Evolutionary conservation across 2,329 filamentous ascomycete genomes (phyloP).

Genomic region (Diaporthe sp.): DNA sequence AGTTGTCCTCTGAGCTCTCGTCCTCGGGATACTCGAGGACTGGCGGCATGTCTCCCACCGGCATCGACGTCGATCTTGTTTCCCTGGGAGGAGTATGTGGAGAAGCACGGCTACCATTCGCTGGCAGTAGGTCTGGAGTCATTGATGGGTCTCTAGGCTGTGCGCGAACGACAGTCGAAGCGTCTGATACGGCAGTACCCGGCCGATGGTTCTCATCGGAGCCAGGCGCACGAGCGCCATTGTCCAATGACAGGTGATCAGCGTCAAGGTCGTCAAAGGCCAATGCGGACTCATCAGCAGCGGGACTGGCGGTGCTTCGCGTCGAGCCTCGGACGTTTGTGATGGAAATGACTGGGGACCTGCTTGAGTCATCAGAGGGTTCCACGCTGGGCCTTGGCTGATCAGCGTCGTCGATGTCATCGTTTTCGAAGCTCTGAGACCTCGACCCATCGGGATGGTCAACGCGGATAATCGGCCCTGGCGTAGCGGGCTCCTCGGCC

Average conservation of each 20-base stretch:
- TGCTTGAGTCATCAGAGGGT: background rate
- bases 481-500: background rate
- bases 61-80: slow-evolving; percentile 51
- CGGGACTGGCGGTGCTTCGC: background rate
- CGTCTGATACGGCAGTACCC: slow-evolving; percentile 11
- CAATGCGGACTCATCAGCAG: background rate
- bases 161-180: slow-evolving; percentile 13
- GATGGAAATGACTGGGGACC: slow-evolving; percentile 20
- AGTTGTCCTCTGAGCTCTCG: slow-evolving; percentile 54
- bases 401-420: slow-evolving; percentile 3
- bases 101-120: background rate
- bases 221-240: background rate
- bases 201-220: slow-evolving; percentile 18
- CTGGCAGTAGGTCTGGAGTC: slow-evolving; percentile 30
- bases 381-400: slow-evolving; percentile 20
- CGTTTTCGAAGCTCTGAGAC: background rate
- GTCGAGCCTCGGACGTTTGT: slow-evolving; percentile 4
- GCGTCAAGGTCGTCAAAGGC: slow-evolving; percentile 19
- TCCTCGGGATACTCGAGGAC: slow-evolving; percentile 53
- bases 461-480: slow-evolving; percentile 25
- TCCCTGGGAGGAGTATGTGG: slow-evolving; percentile 34
- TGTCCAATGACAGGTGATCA: slow-evolving; percentile 19
- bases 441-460: slow-evolving; percentile 14
- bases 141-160: slow-evolving; percentile 10
- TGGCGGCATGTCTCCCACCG: slow-evolving; percentile 58